phyloP scores from a whole-genome alignment of 805 yeast species.

The Barnettozyma populi region DNA sequence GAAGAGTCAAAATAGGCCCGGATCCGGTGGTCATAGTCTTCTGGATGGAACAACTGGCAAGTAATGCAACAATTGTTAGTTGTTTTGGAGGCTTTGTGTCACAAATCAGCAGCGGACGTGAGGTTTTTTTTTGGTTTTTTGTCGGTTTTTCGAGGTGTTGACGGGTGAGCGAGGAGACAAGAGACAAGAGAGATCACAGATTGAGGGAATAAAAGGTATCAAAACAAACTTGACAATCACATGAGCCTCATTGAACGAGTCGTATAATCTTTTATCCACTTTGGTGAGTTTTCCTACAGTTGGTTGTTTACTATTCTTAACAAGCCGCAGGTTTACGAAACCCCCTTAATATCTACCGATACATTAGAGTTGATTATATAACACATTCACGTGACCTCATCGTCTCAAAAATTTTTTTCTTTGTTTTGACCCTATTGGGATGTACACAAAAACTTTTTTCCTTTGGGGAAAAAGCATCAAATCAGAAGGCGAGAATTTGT shows the following conservation, averaged over 20 bases:
- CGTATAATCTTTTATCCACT: not conserved
- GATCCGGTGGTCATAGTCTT: conserved; percentile 23
- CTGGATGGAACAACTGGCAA: not conserved
- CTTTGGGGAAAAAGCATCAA: conserved; percentile 1
- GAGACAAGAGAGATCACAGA: not conserved
- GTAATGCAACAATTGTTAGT: not conserved
- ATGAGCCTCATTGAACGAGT: too few relatives aligned
- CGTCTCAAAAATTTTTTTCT: not conserved
- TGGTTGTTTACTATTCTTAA: too few relatives aligned
- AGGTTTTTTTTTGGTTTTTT: not conserved
- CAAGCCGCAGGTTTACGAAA: too few relatives aligned
- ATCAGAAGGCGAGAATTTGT: conserved; percentile 4
- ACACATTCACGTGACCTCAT: not conserved
- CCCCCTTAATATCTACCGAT: too few relatives aligned
- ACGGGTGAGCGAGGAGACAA: not conserved
- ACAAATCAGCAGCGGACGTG: not conserved
- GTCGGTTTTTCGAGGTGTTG: not conserved
- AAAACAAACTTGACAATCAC: too few relatives aligned
- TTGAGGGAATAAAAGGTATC: too few relatives aligned
- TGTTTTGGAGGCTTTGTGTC: not conserved
- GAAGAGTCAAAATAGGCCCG: conserved; percentile 12
- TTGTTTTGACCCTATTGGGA: not conserved
- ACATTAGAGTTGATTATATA: too few relatives aligned
- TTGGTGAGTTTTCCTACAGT: too few relatives aligned
- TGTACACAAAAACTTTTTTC: not conserved